Evolutionary conservation across 2,329 filamentous ascomycete species (phyloP), one percentile per base, ranked within the genome.

Genomic region (Macrophomina tecta): DNA sequence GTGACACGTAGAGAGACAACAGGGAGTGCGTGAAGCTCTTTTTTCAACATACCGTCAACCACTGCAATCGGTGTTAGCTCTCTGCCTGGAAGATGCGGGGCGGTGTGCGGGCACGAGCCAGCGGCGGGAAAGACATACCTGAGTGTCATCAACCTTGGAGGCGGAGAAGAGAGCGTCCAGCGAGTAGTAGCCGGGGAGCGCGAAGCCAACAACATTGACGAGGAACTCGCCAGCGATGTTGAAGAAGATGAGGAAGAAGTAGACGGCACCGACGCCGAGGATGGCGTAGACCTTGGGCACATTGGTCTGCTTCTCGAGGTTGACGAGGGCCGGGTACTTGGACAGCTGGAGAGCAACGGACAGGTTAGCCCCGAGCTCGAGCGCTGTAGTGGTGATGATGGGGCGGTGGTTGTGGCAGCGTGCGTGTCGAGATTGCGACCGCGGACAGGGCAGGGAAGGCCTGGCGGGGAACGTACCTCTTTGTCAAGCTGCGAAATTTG

Each of bases 241-340:
- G 86, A 96, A 93, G 83, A 95, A 89, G 82, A 95, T 92, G 73
- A 95, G 88, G 84, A 94, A 93, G 83, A 95, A 93, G 86, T 96
- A 96, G 72, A 94, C 87, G 62, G 89, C 89, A 68, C 81, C 90
- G 67, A 92, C 77, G 74, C 92, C 92, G 73, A 94, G 89, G 76
- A 91, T 86, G 71, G 88, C 90, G 79, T 96, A 95, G 75, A 91
- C 90, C 86, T 96, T 96, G 78, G 92, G 92, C 61, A 95, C 86
- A 67, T 87, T 89, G 71, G 90, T 91, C 81, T 91, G 89, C 86
- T 90, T 91, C 87, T 96, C 92, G 75, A 95, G 86, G 83, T 94
- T 93, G 86, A 89, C 91, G 79, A 95, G 87, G 75, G 86, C 82
- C 74, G 90, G 90, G 84, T 95, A 95, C 82, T 94, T 94, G 80